A percentile compares a stretch with the other conserved stretches of the same genome.
These are phyloP conservation scores for Populus hybrid DNA, from an alignment of 441 rosid genomes.

Conservation along the genomic window DNA sequence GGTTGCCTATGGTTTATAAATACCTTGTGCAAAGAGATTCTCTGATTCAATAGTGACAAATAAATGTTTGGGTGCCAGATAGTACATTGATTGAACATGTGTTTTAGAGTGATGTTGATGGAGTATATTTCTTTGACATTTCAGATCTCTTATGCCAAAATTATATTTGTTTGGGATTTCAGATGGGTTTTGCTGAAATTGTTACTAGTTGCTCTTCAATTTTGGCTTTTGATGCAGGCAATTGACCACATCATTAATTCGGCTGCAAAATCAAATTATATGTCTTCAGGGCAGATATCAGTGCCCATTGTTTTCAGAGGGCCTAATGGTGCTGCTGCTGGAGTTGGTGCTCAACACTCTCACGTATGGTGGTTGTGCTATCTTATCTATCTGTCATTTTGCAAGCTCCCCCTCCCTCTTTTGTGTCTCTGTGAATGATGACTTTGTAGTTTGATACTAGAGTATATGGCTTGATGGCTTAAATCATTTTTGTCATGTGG, in stretches of 20 bases:
- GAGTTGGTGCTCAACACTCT: conserved; percentile 93
- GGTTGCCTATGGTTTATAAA: background rate
- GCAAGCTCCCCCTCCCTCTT: background rate
- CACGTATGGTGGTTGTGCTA: conserved; percentile 37
- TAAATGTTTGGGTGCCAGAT: background rate
- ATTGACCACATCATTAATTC: conserved; percentile 94
- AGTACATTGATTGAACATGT: background rate
- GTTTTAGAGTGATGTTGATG: background rate
- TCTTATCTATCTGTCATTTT: conserved; percentile 1
- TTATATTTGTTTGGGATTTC: too few species aligned
- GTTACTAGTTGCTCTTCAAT: background rate
- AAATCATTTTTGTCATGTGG: background rate
- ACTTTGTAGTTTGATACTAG: background rate
- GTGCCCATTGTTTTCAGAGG: conserved; percentile 94
- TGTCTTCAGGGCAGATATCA: conserved; percentile 83
- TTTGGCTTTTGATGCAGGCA: conserved; percentile 46
- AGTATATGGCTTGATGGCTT: background rate
- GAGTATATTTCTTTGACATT: background rate
- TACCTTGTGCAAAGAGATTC: background rate
- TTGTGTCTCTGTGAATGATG: background rate
- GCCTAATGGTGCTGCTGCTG: conserved; percentile 98
- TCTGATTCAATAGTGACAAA: background rate
- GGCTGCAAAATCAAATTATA: conserved; percentile 86
- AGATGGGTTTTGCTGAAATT: background rate
- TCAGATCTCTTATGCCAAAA: background rate